Base-by-base conservation (phyloP, 805 yeast genomes). In the Ogataea siamensis region DNA sequence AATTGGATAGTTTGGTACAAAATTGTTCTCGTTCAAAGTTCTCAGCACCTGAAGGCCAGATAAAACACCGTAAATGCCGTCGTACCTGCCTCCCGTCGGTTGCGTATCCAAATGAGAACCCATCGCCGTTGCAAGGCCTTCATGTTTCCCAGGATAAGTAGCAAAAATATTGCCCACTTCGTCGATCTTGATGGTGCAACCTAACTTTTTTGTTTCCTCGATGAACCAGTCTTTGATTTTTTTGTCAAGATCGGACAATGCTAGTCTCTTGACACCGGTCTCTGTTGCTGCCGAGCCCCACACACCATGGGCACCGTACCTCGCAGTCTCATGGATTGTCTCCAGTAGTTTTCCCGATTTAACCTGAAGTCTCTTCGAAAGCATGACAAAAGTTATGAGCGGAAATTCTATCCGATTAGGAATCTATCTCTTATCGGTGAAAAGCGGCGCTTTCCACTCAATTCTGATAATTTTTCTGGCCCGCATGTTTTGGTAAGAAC, bases 101-200 rank as follows among this genome's bases (percentile, higher is more conserved):
- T 82, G 88, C 1, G 89, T 82, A 50, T 82, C 89, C 40, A 82
- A 61, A 58, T 82, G 88, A 0, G 87, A 80, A 0, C 88, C 88
- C 43, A 81, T 78, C 11, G 76, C 86, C 1, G 79, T 79, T 3
- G 68, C 56, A 18, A 60, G 61, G 23, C 63, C 66, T 11, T 44
- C 36, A 23, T 40, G 37, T 37, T 70, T 68, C 5, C 87, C 87
- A 0, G 84, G 82, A 40, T 68, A 78, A 8, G 75, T 65, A 7
- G 83, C 82, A 61, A 81, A 82, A 14, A 82, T 78, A 56, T 76
- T 80, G 14, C 89, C 89, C 57, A 82, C 68, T 46, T 74, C 69
- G 58, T 82, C 89, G 22, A 81, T 62, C 20, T 69, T 73, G 19
- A 80, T 68, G 20, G 62, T 54, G 53, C 87, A 82, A 0, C 85